Evolutionary conservation across 148 eudicot genomes (phyloP).

Genomic region (Tetragonia tetragonoides): DNA sequence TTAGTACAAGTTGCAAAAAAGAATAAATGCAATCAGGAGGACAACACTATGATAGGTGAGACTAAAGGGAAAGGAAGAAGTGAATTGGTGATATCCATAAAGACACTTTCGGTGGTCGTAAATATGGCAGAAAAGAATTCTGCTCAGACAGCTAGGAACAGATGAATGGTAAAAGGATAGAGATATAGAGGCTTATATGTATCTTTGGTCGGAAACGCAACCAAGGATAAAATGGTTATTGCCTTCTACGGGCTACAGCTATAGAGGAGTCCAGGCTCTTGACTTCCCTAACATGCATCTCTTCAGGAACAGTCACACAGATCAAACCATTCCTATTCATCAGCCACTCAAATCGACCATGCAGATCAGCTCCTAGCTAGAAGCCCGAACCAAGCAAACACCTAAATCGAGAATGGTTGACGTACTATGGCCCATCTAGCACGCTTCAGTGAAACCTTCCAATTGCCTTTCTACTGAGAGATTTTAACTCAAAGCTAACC

Average conservation of each 20-base stretch:
- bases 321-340: too few relatives aligned
- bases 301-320: too few relatives aligned
- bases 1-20: not conserved
- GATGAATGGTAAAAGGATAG: not conserved
- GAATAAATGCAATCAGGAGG: not conserved
- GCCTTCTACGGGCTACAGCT: not conserved
- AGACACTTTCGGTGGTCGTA: not conserved
- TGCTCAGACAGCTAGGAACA: not conserved
- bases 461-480: too few relatives aligned
- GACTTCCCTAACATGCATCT: not conserved
- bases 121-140: too few relatives aligned
- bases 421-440: too few relatives aligned
- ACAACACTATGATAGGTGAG: not conserved
- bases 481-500: too few relatives aligned
- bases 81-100: not conserved
- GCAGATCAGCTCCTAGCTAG: not conserved
- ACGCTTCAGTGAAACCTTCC: too few relatives aligned
- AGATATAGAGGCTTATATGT: not conserved
- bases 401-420: not conserved
- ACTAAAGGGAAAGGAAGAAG: not conserved
- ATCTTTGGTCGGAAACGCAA: too few relatives aligned
- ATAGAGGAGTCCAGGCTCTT: not conserved
- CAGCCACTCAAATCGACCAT: too few relatives aligned
- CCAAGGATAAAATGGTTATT: too few relatives aligned
- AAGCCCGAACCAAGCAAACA: not conserved